Conservation (phyloP, 345 rosid genomes). For the Eucalyptus sideroxylon region DNA sequence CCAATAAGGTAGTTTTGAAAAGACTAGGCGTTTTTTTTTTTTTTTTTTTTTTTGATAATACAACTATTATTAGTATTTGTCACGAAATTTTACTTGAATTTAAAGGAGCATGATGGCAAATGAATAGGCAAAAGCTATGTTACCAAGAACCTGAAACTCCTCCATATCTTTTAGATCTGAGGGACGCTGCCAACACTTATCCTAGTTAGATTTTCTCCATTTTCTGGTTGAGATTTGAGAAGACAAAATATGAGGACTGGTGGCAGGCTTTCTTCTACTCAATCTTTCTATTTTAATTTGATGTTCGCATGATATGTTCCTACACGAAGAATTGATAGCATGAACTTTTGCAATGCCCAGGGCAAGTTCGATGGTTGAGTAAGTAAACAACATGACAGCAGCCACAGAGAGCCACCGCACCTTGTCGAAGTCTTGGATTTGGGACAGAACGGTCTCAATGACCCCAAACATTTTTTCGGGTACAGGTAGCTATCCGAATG, state of each 20-base stretch:
- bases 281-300: too few species aligned
- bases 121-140: too few species aligned
- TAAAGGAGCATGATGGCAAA: too few species aligned
- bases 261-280: not conserved
- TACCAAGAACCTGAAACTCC: too few species aligned
- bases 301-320: not conserved
- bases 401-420: constrained; percentile 85
- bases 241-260: not conserved
- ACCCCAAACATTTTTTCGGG: constrained; percentile 44
- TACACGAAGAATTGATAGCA: too few species aligned
- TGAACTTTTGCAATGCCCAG: constrained; percentile 56
- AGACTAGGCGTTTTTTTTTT: too few species aligned
- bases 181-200: constrained; percentile 22
- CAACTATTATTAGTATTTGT: too few species aligned
- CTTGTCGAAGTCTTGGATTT: constrained; percentile 76
- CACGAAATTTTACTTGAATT: too few species aligned
- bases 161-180: too few species aligned
- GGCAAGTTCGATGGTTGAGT: constrained; percentile 73
- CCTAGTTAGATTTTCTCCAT: constrained; percentile 64
- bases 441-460: constrained; percentile 42
- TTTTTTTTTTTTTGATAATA: too few species aligned
- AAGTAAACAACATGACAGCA: constrained; percentile 87
- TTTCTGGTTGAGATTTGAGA: not conserved
- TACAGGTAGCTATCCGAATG: constrained; percentile 36
- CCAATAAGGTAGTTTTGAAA: too few species aligned